phyloP scores from a whole-genome alignment of 1,139 yeast species.

The Magnusiomyces suaveolens region DNA sequence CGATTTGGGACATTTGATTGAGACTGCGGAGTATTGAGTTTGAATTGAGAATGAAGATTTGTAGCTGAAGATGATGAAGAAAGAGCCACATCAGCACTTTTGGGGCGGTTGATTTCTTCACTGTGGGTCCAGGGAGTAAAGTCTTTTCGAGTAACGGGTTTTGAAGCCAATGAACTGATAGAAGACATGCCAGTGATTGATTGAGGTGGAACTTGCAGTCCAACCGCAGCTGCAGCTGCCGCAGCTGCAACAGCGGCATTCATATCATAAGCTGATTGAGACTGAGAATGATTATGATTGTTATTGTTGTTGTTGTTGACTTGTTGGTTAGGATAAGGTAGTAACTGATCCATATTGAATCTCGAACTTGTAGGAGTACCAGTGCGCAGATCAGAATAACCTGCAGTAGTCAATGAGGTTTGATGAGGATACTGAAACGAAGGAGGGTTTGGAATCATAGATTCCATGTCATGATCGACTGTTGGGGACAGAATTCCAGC shows the following conservation, averaged over 20 bases:
- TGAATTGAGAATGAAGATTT: neutral
- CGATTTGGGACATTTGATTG: neutral
- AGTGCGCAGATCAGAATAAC: neutral
- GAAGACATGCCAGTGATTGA: neutral
- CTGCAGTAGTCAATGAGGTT: slow-evolving; percentile 2
- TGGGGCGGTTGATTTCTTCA: slow-evolving; percentile 25
- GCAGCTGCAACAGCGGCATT: neutral
- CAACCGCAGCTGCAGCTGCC: neutral
- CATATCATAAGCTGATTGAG: neutral
- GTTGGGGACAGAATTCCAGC: slow-evolving; percentile 27
- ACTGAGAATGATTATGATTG: neutral
- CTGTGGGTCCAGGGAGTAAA: slow-evolving; percentile 10
- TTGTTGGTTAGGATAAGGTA: neutral
- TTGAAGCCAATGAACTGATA: neutral
- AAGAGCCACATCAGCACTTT: slow-evolving; percentile 21
- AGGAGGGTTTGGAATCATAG: neutral
- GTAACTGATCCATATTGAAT: neutral
- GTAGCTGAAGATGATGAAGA: neutral
- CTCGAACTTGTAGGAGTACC: neutral
- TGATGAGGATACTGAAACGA: neutral
- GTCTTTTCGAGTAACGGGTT: slow-evolving; percentile 4
- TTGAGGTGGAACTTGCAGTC: neutral
- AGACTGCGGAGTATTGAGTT: neutral
- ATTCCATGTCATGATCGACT: slow-evolving; percentile 6
- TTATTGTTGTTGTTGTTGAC: neutral